These are phyloP conservation scores for Hysterium pulicare DNA, from an alignment of 2,329 filamentous ascomycete genomes.

Conservation along the genomic window DNA sequence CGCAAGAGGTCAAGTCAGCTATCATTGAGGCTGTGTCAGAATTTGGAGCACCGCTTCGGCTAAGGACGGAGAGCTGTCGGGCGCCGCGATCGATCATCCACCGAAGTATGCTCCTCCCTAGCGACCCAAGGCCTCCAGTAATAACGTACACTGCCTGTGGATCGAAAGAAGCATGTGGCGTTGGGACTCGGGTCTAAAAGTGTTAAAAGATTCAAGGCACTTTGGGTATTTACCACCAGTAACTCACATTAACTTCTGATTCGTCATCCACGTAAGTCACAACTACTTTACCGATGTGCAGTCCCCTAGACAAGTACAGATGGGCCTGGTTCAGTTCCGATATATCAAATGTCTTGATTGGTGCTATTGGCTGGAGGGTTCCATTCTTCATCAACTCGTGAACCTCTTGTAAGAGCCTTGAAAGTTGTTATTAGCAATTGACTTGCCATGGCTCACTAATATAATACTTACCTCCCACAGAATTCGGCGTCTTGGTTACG, in stretches of 20 bases:
- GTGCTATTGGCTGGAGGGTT: background rate
- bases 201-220: background rate
- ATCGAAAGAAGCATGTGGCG: background rate
- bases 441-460: too few species aligned
- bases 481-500: too few species aligned
- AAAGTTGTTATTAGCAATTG: too few species aligned
- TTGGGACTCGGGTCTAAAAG: background rate
- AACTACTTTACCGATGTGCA: constrained; percentile 16
- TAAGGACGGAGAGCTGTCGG: background rate
- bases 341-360: constrained; percentile 1
- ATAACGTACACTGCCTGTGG: constrained; percentile 36
- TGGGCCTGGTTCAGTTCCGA: constrained; percentile 9
- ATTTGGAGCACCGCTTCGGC: background rate
- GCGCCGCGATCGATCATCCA: constrained; percentile 3
- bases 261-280: constrained; percentile 3
- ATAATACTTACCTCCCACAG: too few species aligned
- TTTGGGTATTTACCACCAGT: too few species aligned
- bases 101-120: constrained; percentile 25
- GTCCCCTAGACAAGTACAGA: constrained; percentile 9
- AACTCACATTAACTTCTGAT: background rate
- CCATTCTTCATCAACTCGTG: too few species aligned
- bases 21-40: background rate
- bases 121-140: constrained; percentile 33
- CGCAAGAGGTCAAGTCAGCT: background rate
- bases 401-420: too few species aligned